Percentiles rank a stretch among this genome's conserved stretches.
Conservation (phyloP, 768 basidiomycete genomes). For the Butyriboletus loyo region DNA sequence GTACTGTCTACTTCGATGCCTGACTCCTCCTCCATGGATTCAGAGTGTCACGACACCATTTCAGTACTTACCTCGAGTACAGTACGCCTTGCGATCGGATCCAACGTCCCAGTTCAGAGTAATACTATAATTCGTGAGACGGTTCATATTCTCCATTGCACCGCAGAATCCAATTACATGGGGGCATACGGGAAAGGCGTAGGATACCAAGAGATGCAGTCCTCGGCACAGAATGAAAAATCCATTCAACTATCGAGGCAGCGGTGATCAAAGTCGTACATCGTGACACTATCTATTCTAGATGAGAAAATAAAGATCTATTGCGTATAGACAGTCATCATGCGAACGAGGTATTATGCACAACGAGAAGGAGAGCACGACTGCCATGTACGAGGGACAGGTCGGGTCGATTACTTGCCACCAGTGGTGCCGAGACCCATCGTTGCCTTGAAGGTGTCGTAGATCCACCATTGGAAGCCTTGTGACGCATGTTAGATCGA, state of each 20-base stretch:
- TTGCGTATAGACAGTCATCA: conserved; percentile 14
- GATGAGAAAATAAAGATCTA: conserved; percentile 5
- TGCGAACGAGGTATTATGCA: conserved; percentile 10
- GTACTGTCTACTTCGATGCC: no score
- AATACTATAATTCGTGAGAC: neutral
- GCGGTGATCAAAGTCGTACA: neutral
- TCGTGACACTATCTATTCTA: conserved; percentile 15
- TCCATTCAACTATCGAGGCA: neutral
- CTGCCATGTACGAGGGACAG: no score
- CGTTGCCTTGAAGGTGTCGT: conserved; percentile 78
- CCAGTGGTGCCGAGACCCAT: conserved; percentile 88
- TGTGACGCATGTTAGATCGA: conserved; percentile 10
- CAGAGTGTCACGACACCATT: no score
- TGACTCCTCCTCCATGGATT: no score
- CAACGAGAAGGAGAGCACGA: neutral
- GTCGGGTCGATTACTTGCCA: conserved; percentile 61
- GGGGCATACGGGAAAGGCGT: neutral
- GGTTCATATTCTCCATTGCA: neutral
- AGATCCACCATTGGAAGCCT: conserved; percentile 95
- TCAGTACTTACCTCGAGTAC: no score
- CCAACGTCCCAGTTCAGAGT: neutral
- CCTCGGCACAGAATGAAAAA: neutral
- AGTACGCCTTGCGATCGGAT: no score
- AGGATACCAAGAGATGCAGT: neutral
- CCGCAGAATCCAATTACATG: neutral